Percentiles rank a stretch among this genome's conserved stretches.
Evolutionary conservation across 495 filamentous ascomycete species (phyloP).

Genomic region (Trichoderma reesei): DNA sequence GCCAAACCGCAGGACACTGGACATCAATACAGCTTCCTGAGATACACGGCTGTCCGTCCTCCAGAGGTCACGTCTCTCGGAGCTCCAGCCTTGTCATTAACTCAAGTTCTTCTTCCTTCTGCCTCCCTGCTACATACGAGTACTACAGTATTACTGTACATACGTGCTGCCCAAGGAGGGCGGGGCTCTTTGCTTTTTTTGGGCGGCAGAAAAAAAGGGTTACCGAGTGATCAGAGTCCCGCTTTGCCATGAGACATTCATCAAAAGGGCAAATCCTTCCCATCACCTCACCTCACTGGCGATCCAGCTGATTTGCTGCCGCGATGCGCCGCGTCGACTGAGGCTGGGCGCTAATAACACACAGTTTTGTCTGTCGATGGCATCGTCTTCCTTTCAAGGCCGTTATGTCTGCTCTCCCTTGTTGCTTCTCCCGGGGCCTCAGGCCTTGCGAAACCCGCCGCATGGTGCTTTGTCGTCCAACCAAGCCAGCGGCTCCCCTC

Average conservation of each 20-base stretch:
- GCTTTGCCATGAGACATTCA: conserved; percentile 8
- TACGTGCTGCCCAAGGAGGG: neutral
- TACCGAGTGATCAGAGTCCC: conserved; percentile 9
- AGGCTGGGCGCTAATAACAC: neutral
- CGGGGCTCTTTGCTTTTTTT: neutral
- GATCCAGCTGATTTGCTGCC: neutral
- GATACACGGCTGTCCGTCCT: neutral
- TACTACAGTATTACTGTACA: too few species aligned
- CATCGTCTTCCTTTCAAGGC: neutral
- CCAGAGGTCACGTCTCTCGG: neutral
- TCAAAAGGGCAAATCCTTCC: neutral
- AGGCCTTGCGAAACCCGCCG: neutral
- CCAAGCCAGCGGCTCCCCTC: neutral
- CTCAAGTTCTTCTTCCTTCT: neutral
- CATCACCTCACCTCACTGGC: neutral
- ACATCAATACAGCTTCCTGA: too few species aligned
- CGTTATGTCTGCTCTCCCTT: neutral
- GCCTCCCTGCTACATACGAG: neutral
- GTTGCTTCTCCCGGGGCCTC: neutral
- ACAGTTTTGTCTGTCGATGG: neutral
- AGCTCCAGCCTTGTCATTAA: neutral
- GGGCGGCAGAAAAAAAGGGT: conserved; percentile 3
- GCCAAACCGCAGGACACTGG: too few species aligned
- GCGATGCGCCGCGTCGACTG: too few species aligned
- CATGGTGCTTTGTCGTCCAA: neutral